phyloP scores from a whole-genome alignment of 371 early-diverging fungal species.

The Fennellomyces sp. region DNA sequence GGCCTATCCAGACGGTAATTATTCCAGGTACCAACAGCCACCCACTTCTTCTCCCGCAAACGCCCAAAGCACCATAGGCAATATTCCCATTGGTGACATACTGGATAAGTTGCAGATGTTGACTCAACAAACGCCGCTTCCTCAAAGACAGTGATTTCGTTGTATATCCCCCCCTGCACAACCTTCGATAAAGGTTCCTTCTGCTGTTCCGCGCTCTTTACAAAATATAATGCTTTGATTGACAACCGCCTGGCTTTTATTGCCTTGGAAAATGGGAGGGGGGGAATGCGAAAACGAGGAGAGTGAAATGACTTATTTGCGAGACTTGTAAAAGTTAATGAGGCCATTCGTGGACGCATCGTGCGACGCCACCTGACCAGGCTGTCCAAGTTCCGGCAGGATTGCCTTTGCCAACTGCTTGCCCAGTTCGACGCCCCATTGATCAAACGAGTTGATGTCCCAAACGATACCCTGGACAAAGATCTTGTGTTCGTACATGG shows the following conservation, averaged over 20 bases:
- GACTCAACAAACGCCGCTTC: neutral
- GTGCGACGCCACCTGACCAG: constrained; percentile 68
- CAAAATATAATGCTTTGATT: no score
- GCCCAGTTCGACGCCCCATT: constrained; percentile 99
- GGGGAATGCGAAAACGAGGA: neutral
- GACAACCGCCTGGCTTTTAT: neutral
- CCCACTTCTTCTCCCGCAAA: neutral
- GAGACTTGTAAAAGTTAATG: constrained; percentile 83
- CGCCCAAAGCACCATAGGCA: neutral
- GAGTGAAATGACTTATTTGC: constrained; percentile 31
- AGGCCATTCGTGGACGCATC: constrained; percentile 94
- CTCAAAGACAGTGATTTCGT: neutral
- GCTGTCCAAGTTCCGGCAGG: constrained; percentile 77
- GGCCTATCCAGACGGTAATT: neutral
- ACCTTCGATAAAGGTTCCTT: no score
- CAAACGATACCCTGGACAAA: constrained; percentile 98
- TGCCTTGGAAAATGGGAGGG: neutral
- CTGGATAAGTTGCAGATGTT: constrained; percentile 10
- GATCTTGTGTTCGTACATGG: constrained; percentile 99
- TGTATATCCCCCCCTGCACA: neutral
- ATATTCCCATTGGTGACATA: neutral
- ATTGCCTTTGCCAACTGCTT: constrained; percentile 98
- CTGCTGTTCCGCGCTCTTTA: no score
- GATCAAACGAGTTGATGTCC: constrained; percentile 97
- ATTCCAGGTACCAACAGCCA: neutral